phyloP scores from a whole-genome alignment of 164 flowering plant species.

The Tinospora cordifolia region DNA sequence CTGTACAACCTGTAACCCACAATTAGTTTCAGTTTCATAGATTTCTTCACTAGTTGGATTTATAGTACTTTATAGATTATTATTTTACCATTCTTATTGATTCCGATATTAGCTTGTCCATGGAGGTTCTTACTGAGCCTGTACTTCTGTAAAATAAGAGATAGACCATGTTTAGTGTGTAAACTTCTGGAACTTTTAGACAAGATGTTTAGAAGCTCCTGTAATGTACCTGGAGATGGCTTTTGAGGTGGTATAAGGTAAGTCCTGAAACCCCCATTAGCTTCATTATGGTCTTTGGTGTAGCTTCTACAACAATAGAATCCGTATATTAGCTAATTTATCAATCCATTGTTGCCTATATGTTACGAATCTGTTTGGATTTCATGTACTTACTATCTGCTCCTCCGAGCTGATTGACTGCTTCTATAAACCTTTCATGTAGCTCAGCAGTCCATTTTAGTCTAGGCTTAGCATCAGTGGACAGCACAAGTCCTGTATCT shows the following conservation, averaged over 20 bases:
- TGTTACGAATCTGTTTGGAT: conserved; percentile 6
- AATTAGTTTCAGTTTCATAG: not conserved
- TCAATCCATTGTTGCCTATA: not conserved
- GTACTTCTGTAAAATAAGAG: conserved; percentile 57
- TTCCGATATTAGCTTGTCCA: conserved; percentile 50
- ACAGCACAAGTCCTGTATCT: conserved; percentile 87
- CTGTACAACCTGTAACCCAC: conserved; percentile 22
- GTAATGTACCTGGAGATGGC: conserved; percentile 79
- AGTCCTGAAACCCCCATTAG: conserved; percentile 97
- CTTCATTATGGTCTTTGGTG: conserved; percentile 90
- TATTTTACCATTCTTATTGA: conserved; percentile 49
- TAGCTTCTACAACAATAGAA: conserved; percentile 64
- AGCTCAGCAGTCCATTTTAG: conserved; percentile 94
- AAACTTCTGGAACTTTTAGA: not conserved
- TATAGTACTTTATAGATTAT: conserved; percentile 6
- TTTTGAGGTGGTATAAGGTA: conserved; percentile 88
- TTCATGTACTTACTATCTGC: conserved; percentile 73
- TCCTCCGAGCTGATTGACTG: conserved; percentile 91
- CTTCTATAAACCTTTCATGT: conserved; percentile 80
- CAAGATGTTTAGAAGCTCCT: not conserved
- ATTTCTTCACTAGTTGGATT: not conserved
- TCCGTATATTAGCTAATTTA: conserved; percentile 11
- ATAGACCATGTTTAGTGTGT: not conserved
- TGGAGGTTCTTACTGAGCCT: conserved; percentile 79
- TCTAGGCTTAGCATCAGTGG: conserved; percentile 96